These are phyloP conservation scores for Berberis thunbergii DNA, from an alignment of 164 flowering plant species.

Conservation along the genomic window DNA sequence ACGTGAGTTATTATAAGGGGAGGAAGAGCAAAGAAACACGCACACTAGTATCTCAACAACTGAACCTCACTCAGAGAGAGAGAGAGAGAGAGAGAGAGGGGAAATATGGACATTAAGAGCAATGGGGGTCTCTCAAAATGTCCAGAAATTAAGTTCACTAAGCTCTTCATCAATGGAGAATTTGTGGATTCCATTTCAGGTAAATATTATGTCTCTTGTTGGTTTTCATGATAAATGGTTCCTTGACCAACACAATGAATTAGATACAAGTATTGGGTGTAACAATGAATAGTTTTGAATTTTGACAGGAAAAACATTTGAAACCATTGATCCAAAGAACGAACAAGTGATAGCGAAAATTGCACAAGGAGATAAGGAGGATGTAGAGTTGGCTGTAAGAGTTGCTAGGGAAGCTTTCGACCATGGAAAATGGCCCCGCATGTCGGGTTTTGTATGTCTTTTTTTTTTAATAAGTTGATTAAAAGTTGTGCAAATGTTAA, in stretches of 20 bases:
- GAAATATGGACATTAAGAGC: background rate
- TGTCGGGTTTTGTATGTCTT: constrained; percentile 52
- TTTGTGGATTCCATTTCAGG: constrained; percentile 3
- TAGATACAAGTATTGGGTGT: too few species aligned
- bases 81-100: background rate
- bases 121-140: background rate
- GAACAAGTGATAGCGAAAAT: constrained; percentile 51
- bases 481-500: too few species aligned
- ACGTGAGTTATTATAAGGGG: too few species aligned
- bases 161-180: constrained; percentile 6
- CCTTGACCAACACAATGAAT: background rate
- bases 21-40: too few species aligned
- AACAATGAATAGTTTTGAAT: background rate
- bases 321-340: constrained; percentile 65
- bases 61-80: background rate
- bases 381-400: constrained; percentile 69
- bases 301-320: constrained; percentile 56
- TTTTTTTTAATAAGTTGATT: too few species aligned
- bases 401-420: constrained; percentile 82
- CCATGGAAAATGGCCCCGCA: constrained; percentile 79
- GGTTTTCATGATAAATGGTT: background rate
- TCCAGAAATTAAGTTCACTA: constrained; percentile 4
- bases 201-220: background rate
- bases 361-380: constrained; percentile 62
- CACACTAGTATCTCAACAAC: too few species aligned